Base-by-base conservation (phyloP, 2,329 filamentous ascomycete species). In the Ceratocystis diversiconidia region DNA sequence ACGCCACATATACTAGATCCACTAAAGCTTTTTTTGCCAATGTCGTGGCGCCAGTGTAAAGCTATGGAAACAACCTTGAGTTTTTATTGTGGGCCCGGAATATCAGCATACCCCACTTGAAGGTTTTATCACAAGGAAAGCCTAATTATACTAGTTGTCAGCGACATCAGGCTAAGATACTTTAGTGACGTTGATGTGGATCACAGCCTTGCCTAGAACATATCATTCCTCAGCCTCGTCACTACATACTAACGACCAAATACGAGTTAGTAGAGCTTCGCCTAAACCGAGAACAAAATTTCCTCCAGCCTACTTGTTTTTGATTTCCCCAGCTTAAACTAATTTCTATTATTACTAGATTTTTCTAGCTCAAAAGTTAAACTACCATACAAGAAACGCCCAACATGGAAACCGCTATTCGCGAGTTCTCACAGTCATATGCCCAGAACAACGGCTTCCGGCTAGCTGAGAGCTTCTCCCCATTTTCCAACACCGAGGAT, bases 391-490 rank as follows among this genome's bases (percentile, higher is more conserved):
- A 32, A n/a, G 28, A 25, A 43, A 25, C 10, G 52, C 55, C 22
- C 19, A 65, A 43, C 48, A 67, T 95, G 90, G 85, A 92, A 72
- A 77, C 80, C 63, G 77, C 94, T 63, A 88, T 95, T 71, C 77
- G 79, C 52, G 84, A 89, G 67, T 95, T 96, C 73, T 84, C 82
- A 65, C 77, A 82, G 66, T 89, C 89, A 48, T 82, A 91, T 71
- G 75, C 78, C 61, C 75, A 77, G 36, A 79, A 81, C 66, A 84
- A 89, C 73, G 91, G 91, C 68, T 87, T 88, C 71, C 79, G 80
- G 61, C 82, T 97, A 46, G 87, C 91, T 22, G 81, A 83, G 67
- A 88, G 88, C 8, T 78, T 97, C 67, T 87, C 83, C 15, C 92
- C 92, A 44, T 79, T 87, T 67, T 75, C 87, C 61, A 82, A 87